phyloP scores from a whole-genome alignment of 345 rosid species.

The Ricinus communis region DNA sequence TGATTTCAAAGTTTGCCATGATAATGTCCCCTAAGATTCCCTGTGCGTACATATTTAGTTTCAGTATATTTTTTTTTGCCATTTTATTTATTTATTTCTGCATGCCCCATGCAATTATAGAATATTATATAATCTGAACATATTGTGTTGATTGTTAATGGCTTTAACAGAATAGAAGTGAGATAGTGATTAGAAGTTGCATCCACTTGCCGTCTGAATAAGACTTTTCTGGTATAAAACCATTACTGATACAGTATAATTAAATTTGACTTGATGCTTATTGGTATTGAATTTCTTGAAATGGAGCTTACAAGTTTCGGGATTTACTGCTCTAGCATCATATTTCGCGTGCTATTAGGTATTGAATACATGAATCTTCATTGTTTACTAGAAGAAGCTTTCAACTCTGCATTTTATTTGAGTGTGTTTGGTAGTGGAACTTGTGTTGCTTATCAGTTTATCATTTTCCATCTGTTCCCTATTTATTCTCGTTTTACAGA shows the following conservation, averaged over 20 bases:
- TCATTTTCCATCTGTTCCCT: too few species aligned
- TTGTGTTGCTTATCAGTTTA: too few species aligned
- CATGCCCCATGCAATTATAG: slow-evolving; percentile 52
- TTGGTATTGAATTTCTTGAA: slow-evolving; percentile 4
- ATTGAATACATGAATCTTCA: not conserved
- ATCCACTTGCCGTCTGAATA: slow-evolving; percentile 16
- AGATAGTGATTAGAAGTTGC: slow-evolving; percentile 4
- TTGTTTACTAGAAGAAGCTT: not conserved
- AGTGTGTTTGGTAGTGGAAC: not conserved
- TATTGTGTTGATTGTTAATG: not conserved
- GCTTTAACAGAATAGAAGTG: not conserved
- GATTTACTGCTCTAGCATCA: slow-evolving; percentile 29
- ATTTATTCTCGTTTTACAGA: too few species aligned
- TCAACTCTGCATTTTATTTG: not conserved
- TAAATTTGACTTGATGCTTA: slow-evolving; percentile 23
- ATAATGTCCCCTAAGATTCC: slow-evolving; percentile 34
- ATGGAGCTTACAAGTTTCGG: not conserved
- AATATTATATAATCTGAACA: too few species aligned
- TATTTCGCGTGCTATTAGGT: slow-evolving; percentile 9
- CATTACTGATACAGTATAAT: slow-evolving; percentile 1
- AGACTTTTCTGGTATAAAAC: slow-evolving; percentile 35
- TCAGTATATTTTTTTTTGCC: not conserved
- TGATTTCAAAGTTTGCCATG: slow-evolving; percentile 20
- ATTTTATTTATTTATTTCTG: slow-evolving; percentile 14
- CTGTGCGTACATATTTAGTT: not conserved